These are phyloP conservation scores for Saccharomyces mikatae DNA, from an alignment of 805 yeast genomes.

Conservation along the genomic window DNA sequence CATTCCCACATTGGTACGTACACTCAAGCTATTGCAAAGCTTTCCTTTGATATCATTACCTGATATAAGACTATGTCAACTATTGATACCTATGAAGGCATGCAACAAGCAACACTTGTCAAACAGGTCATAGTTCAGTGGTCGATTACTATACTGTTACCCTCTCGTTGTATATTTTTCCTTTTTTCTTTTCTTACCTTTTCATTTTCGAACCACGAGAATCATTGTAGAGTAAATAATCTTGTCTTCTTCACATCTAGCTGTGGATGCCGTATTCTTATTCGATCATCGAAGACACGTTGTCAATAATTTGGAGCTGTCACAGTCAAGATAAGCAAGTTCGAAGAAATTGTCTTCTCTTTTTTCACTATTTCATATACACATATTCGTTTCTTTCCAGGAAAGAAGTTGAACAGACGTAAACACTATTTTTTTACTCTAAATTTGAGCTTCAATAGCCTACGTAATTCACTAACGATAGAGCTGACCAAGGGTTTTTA, in stretches of 20 bases:
- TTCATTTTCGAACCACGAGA: not conserved
- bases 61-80: conserved; percentile 3
- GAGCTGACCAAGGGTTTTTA: not conserved
- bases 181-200: conserved; percentile 2
- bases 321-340: not conserved
- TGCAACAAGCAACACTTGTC: not conserved
- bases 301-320: not conserved
- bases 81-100: conserved; percentile 2
- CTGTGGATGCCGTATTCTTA: not conserved
- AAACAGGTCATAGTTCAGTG: not conserved
- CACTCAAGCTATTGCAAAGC: not conserved
- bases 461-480: not conserved
- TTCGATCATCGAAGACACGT: not conserved
- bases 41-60: not conserved
- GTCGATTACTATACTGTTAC: conserved; percentile 1
- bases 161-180: conserved; percentile 3
- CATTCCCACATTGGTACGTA: not conserved
- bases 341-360: not conserved
- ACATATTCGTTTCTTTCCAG: not conserved
- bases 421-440: not conserved
- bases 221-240: not conserved
- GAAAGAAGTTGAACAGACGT: not conserved
- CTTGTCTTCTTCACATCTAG: not conserved
- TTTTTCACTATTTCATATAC: not conserved
- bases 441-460: not conserved